Percentiles rank a stretch among this genome's conserved stretches.
These are phyloP conservation scores for Medicago lupulina DNA, from an alignment of 306 rosid genomes.

Conservation along the genomic window DNA sequence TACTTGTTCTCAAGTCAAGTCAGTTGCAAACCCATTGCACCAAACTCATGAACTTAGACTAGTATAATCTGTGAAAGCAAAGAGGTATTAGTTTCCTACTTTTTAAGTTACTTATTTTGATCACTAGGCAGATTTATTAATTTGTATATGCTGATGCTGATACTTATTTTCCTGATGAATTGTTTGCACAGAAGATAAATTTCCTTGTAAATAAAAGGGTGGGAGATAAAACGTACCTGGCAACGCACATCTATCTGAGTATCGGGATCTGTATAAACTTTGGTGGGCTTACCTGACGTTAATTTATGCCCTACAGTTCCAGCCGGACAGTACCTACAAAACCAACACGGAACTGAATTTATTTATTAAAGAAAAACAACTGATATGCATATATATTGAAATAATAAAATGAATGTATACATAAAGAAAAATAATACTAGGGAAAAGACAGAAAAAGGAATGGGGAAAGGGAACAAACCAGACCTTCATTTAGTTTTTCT, in stretches of 20 bases:
- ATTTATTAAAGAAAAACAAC: not conserved
- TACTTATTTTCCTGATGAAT: not conserved
- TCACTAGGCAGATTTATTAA: constrained; percentile 7
- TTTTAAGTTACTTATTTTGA: not conserved
- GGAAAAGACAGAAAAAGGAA: constrained; percentile 23
- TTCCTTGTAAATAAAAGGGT: not conserved
- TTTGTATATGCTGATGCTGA: not conserved
- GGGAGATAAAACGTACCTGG: constrained; percentile 63
- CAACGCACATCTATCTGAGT: constrained; percentile 78
- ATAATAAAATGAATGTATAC: constrained; percentile 10
- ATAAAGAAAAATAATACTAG: not conserved
- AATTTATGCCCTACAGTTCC: constrained; percentile 91
- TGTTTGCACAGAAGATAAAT: not conserved
- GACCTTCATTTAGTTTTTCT: not conserved
- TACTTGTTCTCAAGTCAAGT: not conserved
- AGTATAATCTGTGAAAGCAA: not conserved
- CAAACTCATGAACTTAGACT: not conserved
- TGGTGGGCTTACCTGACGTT: constrained; percentile 77
- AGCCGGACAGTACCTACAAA: constrained; percentile 75
- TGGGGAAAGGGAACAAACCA: constrained; percentile 5
- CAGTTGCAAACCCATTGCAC: not conserved
- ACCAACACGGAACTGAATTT: constrained; percentile 21
- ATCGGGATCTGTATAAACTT: constrained; percentile 73
- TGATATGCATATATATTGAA: not conserved
- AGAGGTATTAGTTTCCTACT: not conserved